Percentiles rank a stretch among this genome's conserved stretches.
phyloP scores from a whole-genome alignment of 2,329 filamentous ascomycete species.

The Exserohilum rostratum region DNA sequence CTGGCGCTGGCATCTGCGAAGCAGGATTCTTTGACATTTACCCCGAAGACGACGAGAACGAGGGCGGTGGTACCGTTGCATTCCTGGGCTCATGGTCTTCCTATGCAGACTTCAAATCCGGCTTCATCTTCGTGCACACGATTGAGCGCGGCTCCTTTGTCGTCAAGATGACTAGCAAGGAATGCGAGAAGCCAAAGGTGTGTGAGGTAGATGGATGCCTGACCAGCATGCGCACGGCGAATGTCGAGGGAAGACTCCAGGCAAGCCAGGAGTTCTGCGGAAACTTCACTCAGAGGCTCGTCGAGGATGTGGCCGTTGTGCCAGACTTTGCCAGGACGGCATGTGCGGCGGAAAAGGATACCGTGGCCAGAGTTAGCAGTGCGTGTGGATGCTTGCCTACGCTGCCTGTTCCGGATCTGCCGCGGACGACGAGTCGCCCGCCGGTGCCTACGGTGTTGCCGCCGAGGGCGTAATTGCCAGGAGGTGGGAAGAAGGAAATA shows the following conservation, averaged over 20 bases:
- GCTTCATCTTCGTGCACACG: slow-evolving; percentile 45
- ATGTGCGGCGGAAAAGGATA: slow-evolving; percentile 18
- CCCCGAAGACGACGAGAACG: slow-evolving; percentile 48
- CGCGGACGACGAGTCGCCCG: slow-evolving; percentile 29
- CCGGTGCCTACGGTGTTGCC: slow-evolving; percentile 35
- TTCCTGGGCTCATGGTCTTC: slow-evolving; percentile 51
- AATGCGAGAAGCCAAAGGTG: slow-evolving; percentile 28
- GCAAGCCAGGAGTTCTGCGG: slow-evolving; percentile 26
- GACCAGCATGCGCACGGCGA: slow-evolving; percentile 26
- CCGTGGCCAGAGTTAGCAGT: slow-evolving; percentile 31
- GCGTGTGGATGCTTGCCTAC: slow-evolving; percentile 35
- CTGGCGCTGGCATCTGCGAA: slow-evolving; percentile 46
- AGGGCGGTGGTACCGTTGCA: slow-evolving; percentile 43
- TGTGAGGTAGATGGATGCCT: slow-evolving; percentile 28
- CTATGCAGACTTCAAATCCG: slow-evolving; percentile 44
- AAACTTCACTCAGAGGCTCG: slow-evolving; percentile 22
- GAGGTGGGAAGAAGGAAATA: neutral
- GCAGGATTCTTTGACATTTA: slow-evolving; percentile 51
- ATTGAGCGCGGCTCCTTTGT: slow-evolving; percentile 45
- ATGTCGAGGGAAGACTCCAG: slow-evolving; percentile 25
- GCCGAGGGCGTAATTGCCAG: slow-evolving; percentile 15
- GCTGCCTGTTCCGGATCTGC: slow-evolving; percentile 27
- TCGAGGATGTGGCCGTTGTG: slow-evolving; percentile 20
- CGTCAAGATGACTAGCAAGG: slow-evolving; percentile 36
- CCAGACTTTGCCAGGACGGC: slow-evolving; percentile 26